Evolutionary conservation across 1,139 yeast genomes (phyloP), one percentile per base, ranked within the genome.

Genomic region (Suhomyces yuchorum): DNA sequence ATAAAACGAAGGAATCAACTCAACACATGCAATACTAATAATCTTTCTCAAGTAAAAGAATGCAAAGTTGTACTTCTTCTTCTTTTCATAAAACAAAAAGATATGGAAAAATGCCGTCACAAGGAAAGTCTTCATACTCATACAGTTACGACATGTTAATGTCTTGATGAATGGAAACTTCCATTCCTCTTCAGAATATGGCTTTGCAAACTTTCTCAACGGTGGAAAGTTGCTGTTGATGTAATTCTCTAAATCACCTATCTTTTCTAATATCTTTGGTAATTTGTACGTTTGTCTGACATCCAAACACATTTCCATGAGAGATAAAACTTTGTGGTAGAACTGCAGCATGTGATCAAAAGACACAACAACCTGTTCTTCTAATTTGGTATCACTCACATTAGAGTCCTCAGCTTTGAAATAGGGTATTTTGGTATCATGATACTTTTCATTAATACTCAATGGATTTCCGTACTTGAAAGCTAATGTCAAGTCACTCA

Each of bases 391-490:
- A 51, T 74, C 66, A 3, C 39, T 40, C n/a, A 67, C 57, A 45
- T 71, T 73, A 45, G 66, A 71, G 51, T 65, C 57, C 6, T 55
- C 58, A 3, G 55, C 50, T 9, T 56, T 55, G 44, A 53, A 63
- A 28, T 47, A 49, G 0, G 68, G 65, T 14, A 54, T 40, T 6
- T 52, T 52, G 3, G 75, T 67, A 51, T 75, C 80, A 52, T 60
- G 65, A 19, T 67, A 64, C 37, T 59, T 62, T 18, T 57, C 58
- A 46, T 62, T 58, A 12, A 72, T 59, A 48, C 60, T 56, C 12
- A 72, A 59, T 3, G 73, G 68, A 34, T 68, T 68, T 2, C 84
- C 84, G 53, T 58, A 68, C n/a, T 63, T 62, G 53, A 68, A 57
- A 0, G 75, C 59, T 51, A 67, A 66, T 26, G 63, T 62, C 30